A percentile compares a stretch with the other conserved stretches of the same genome.
Evolutionary conservation across 2,329 filamentous ascomycete species (phyloP).

Genomic region (Fusarium subtropicale): DNA sequence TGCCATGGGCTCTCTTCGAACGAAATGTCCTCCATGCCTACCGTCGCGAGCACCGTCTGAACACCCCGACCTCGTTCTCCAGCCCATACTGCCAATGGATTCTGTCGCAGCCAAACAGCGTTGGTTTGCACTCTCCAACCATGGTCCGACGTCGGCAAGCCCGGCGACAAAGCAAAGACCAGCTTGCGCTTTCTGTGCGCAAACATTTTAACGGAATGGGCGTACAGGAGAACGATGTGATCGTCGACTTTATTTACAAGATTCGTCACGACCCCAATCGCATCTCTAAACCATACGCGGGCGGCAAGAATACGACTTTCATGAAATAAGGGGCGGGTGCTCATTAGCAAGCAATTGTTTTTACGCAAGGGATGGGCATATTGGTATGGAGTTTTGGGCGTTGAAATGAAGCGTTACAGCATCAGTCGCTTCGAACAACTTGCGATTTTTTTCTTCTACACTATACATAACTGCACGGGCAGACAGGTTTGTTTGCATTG

Average conservation of each 20-base stretch:
- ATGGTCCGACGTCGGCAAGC: conserved; percentile 75
- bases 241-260: conserved; percentile 82
- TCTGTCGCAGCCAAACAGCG: conserved; percentile 69
- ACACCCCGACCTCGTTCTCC: conserved; percentile 76
- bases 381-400: conserved; percentile 40
- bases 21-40: conserved; percentile 78
- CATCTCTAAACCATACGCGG: conserved; percentile 41
- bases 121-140: conserved; percentile 79
- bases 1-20: conserved; percentile 76
- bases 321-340: conserved; percentile 27
- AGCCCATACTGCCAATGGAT: conserved; percentile 72
- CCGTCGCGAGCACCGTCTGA: conserved; percentile 77
- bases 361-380: conserved; percentile 23
- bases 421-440: conserved; percentile 22
- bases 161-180: conserved; percentile 76
- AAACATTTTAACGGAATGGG: conserved; percentile 87
- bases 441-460: conserved; percentile 4
- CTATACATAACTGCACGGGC: conserved; percentile 26
- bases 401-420: conserved; percentile 24
- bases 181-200: conserved; percentile 76
- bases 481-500: conserved; percentile 34
- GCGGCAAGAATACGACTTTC: conserved; percentile 12
- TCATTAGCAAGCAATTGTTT: conserved; percentile 9
- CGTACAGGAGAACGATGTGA: conserved; percentile 84
- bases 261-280: conserved; percentile 56